Conservation (phyloP, 2,329 filamentous ascomycete species). For the Hymenoscyphus scutula region DNA sequence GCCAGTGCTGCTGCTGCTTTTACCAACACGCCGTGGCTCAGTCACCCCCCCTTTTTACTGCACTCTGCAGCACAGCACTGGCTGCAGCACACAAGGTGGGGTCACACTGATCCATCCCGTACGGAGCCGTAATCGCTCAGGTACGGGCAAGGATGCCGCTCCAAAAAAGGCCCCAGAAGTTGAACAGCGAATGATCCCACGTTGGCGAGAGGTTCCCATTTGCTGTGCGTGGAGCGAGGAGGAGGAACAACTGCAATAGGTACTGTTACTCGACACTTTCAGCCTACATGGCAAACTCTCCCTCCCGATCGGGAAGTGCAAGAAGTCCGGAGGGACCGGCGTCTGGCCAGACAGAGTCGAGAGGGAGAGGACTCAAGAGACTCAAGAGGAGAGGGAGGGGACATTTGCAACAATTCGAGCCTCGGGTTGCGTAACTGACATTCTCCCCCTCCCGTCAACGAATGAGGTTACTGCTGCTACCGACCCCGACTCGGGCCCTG, state of each 20-base stretch:
- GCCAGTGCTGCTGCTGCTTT: not conserved
- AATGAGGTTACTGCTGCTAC: not conserved
- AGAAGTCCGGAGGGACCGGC: not conserved
- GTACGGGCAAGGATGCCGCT: constrained; percentile 24
- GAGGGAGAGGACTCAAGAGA: too few relatives aligned
- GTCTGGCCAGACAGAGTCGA: not conserved
- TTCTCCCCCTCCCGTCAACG: not conserved
- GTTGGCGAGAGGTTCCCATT: not conserved
- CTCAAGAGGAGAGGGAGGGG: too few relatives aligned
- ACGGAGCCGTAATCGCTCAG: constrained; percentile 17
- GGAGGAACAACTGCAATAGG: not conserved
- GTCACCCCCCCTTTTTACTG: constrained; percentile 7
- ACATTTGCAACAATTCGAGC: not conserved
- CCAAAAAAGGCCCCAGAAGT: not conserved
- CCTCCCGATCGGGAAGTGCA: not conserved
- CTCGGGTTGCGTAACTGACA: not conserved
- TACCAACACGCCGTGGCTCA: constrained; percentile 11
- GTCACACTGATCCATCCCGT: constrained; percentile 15
- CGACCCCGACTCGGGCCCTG: constrained; percentile 2
- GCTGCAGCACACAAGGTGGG: constrained; percentile 15
- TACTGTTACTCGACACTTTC: not conserved
- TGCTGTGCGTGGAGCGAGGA: not conserved
- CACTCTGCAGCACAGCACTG: constrained; percentile 13
- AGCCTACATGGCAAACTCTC: constrained; percentile 1
- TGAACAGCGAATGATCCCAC: not conserved